Conservation (phyloP, 1,284 basidiomycete species). For the Leccinum pachyderme region DNA sequence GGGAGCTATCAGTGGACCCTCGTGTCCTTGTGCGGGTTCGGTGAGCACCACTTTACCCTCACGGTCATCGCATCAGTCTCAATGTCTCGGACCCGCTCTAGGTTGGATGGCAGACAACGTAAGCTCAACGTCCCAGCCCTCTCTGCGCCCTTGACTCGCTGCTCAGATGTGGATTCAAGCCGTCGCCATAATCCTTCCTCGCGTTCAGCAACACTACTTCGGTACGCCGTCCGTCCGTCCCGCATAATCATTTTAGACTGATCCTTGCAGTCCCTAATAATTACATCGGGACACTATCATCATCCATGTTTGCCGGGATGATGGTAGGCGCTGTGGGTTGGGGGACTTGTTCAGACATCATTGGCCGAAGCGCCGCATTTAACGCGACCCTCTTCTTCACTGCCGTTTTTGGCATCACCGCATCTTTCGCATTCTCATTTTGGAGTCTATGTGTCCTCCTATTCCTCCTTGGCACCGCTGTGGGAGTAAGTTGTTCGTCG, state of each 20-base stretch:
- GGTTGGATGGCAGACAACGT: constrained; percentile 89
- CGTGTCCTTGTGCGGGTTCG: constrained; percentile 81
- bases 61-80: not conserved
- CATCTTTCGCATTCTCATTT: constrained; percentile 79
- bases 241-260: constrained; percentile 15
- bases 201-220: constrained; percentile 85
- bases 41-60: constrained; percentile 43
- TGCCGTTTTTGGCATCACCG: constrained; percentile 82
- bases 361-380: constrained; percentile 88
- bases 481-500: constrained; percentile 55
- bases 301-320: constrained; percentile 90
- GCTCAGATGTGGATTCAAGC: constrained; percentile 87
- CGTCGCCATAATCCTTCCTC: constrained; percentile 86
- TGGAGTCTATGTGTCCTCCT: constrained; percentile 70
- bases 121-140: constrained; percentile 28
- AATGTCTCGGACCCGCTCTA: constrained; percentile 28
- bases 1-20: constrained; percentile 80
- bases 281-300: constrained; percentile 74
- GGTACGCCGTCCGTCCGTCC: constrained; percentile 42
- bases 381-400: constrained; percentile 92
- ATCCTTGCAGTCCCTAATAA: constrained; percentile 60
- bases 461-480: constrained; percentile 88
- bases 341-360: constrained; percentile 83
- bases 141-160: constrained; percentile 32
- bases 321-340: constrained; percentile 93